Evolutionary conservation across 2,329 filamentous ascomycete genomes (phyloP), one percentile per base, ranked within the genome.

Genomic region (Colletotrichum sojae): DNA sequence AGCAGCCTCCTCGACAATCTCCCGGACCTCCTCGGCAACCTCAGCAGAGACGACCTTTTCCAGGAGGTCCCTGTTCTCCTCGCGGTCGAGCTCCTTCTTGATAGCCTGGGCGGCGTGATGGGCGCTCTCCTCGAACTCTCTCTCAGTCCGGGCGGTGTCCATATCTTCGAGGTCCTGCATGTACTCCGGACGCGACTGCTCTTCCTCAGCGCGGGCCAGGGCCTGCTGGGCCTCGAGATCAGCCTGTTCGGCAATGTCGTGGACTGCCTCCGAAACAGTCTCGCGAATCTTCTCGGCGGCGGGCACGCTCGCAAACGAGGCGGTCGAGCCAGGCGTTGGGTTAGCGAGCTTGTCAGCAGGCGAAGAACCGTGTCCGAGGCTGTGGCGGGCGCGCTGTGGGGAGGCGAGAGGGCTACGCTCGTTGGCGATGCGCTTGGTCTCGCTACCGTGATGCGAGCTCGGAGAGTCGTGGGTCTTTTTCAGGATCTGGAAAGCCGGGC

Each of bases 181-280:
- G 36, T 85, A 79, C 75, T 88, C 84, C n/a, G 84, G 85, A 58
- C 86, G 82, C 58, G 86, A 88, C 63, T 94, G 80, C 52, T 91
- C 90, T 75, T 92, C 88, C 71, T 86, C 82, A 36, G 84, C 86
- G 62, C 87, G 83, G 55, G 86, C 88, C 64, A 94, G 80, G 53
- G 91, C 90, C 75, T 92, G 88, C 73, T 90, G 89, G 3, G 92
- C 90, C 75, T 87, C 84, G 8, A 80, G 78, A 69, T 87, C 82
- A 20, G 80, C 85, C 73, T 83, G 81, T 57, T 78, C 78, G 51
- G 91, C 92, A 71, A 94, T 83, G 49, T 90, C 90, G 72, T 84
- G 87, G 48, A 94, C 84, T 27, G 92, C 90, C 64, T 93, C 89
- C 20, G 91, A 85, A 36, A 96, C 92, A 57, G 90, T 92, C 78